phyloP scores from a whole-genome alignment of 2,329 filamentous ascomycete species.

The Aspergillus niger region DNA sequence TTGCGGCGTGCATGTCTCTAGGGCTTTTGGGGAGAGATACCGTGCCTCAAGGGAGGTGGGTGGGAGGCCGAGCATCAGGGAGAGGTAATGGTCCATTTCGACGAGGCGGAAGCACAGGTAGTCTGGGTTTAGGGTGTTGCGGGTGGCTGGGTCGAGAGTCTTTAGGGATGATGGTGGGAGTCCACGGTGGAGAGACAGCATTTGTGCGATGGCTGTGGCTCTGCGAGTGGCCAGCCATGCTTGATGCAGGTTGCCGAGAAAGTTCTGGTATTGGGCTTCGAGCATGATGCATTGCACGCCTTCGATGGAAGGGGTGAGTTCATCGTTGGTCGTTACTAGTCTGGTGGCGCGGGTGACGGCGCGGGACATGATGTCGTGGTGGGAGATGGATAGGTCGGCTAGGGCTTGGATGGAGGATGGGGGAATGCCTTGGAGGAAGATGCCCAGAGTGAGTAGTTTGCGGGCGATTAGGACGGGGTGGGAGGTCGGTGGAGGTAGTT shows the following conservation, averaged over 20 bases:
- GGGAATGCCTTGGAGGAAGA: slow-evolving; percentile 51
- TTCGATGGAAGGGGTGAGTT: slow-evolving; percentile 43
- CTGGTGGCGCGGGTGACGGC: slow-evolving; percentile 31
- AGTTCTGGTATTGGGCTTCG: slow-evolving; percentile 43
- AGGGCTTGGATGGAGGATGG: neutral
- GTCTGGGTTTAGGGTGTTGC: slow-evolving; percentile 19
- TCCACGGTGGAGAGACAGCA: slow-evolving; percentile 43
- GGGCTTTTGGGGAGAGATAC: neutral
- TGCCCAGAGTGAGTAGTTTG: slow-evolving; percentile 50
- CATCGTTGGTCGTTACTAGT: slow-evolving; percentile 44
- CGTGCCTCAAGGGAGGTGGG: slow-evolving; percentile 26
- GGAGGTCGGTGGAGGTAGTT: slow-evolving; percentile 38
- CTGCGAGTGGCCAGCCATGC: slow-evolving; percentile 44
- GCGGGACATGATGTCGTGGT: slow-evolving; percentile 9
- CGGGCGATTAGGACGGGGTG: slow-evolving; percentile 55
- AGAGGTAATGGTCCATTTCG: slow-evolving; percentile 43
- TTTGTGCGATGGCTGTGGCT: slow-evolving; percentile 44
- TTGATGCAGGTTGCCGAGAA: slow-evolving; percentile 46
- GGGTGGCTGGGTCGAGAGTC: slow-evolving; percentile 32
- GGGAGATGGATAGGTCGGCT: neutral
- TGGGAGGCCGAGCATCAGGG: slow-evolving; percentile 47
- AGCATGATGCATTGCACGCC: slow-evolving; percentile 48
- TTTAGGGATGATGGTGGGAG: slow-evolving; percentile 11
- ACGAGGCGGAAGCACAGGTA: slow-evolving; percentile 44
- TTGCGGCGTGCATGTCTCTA: slow-evolving; percentile 20